Evolutionary conservation across 345 rosid species (phyloP).

Genomic region (Hirschfeldia incana): DNA sequence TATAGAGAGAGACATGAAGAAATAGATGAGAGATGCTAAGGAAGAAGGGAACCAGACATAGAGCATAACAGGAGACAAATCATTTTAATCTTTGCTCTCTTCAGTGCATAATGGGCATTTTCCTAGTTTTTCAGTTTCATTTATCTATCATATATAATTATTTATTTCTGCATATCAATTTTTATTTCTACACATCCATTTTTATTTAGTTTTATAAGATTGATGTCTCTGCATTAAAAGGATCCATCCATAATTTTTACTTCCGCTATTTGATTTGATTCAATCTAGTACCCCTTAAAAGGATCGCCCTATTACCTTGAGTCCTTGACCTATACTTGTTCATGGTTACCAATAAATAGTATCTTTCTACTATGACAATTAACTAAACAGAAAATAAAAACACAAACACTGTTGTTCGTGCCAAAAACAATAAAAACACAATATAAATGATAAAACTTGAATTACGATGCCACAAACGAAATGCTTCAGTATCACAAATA

Average conservation of each 20-base stretch:
- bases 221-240: not conserved
- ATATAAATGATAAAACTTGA: not conserved
- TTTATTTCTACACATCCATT: not conserved
- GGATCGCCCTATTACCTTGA: conserved; percentile 43
- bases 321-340: conserved; percentile 43
- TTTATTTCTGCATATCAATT: conserved; percentile 2
- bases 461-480: conserved; percentile 34
- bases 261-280: conserved; percentile 35
- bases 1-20: conserved; percentile 9
- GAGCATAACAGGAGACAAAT: conserved; percentile 75
- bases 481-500: conserved; percentile 19
- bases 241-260: not conserved
- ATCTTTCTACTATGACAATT: conserved; percentile 15
- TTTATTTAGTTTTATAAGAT: not conserved
- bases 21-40: conserved; percentile 37
- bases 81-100: conserved; percentile 32
- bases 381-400: not conserved
- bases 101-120: conserved; percentile 40
- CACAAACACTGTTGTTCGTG: not conserved
- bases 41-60: conserved; percentile 71
- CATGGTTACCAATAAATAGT: conserved; percentile 51
- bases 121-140: conserved; percentile 26
- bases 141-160: conserved; percentile 9
- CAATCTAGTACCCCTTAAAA: conserved; percentile 37
- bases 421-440: not conserved